These are phyloP conservation scores for Ceratocystis alfenasii DNA, from an alignment of 2,329 filamentous ascomycete species.

Conservation along the genomic window DNA sequence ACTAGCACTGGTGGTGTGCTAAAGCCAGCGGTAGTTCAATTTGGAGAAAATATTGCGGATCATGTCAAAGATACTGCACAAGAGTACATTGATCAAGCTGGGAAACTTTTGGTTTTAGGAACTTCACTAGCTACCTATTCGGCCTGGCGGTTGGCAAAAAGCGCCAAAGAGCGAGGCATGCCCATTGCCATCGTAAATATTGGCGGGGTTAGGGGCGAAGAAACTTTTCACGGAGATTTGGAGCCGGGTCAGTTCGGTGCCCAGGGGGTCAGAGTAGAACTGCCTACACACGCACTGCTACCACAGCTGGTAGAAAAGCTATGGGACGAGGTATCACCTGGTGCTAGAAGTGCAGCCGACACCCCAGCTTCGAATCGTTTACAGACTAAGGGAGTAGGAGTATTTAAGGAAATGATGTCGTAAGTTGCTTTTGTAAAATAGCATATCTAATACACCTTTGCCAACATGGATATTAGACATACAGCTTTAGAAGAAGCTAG, in stretches of 20 bases:
- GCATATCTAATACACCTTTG: conserved; percentile 12
- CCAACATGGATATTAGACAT: conserved; percentile 19
- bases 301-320: conserved; percentile 45
- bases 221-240: conserved; percentile 52
- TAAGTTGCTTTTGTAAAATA: conserved; percentile 29
- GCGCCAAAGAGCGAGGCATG: conserved; percentile 70
- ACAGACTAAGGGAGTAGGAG: conserved; percentile 25
- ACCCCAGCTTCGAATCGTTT: background rate
- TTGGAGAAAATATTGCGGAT: conserved; percentile 71
- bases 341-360: background rate
- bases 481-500: conserved; percentile 40
- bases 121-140: conserved; percentile 92
- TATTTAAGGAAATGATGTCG: conserved; percentile 51
- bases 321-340: conserved; percentile 14
- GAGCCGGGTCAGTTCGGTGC: conserved; percentile 40
- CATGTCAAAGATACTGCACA: conserved; percentile 66
- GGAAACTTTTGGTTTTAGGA: conserved; percentile 65
- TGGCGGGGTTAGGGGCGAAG: conserved; percentile 69
- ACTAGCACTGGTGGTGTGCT: conserved; percentile 62
- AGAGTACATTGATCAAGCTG: conserved; percentile 62
- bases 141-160: conserved; percentile 78
- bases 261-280: conserved; percentile 44
- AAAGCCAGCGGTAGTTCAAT: conserved; percentile 93
- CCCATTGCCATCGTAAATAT: conserved; percentile 81
- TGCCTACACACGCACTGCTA: conserved; percentile 46